Base-by-base conservation (phyloP, 2,329 filamentous ascomycete genomes). In the Fusarium sp. region DNA sequence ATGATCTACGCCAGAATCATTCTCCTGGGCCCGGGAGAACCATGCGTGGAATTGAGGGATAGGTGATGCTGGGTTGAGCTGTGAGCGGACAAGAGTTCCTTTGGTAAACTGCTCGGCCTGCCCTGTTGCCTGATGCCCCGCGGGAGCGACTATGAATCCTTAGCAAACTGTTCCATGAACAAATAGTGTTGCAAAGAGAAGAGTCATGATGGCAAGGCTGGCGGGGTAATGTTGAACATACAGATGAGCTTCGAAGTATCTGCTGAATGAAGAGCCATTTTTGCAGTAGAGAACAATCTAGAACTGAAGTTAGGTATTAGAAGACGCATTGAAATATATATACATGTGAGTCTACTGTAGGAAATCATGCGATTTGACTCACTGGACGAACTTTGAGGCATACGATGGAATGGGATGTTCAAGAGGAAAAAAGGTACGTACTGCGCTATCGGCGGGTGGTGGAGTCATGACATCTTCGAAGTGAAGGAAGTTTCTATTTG, bases 41-140 rank as follows among this genome's bases (percentile, higher is more conserved):
- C 96, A 99, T 70, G 85, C 82, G 85, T 97, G 90, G 86, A 98
- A 99, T 85, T 98, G 96, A 38, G 87, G 86, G 66, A 96, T 90
- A 1, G 96, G 96, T 62, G 88, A 88, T 14, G 85, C 63, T 3
- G 87, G 79, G 77, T 89, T 82, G 24, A 97, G 90, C 79, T 94
- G 88, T 2, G 82, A 78, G 52, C 85, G 87, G 41, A 87, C 85
- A 36, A 97, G 90, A 3, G 87, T 86, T 76, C 89, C 90, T 61
- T 82, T 83, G 56, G 88, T 90, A 86, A 95, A 97, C 82, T 97
- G 94, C 31, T 90, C 90, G 17, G 94, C 94, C 81, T 93, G 93
- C 4, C 86, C 84, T 60, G 89, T 84, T 59, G 85, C 82, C 71
- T 89, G 83, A 73, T 86, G 84, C 42, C 87, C 89, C 48, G 90